Evolutionary conservation across 2,329 filamentous ascomycete species (phyloP), one percentile per base, ranked within the genome.

Genomic region (Sarocladium kiliense): DNA sequence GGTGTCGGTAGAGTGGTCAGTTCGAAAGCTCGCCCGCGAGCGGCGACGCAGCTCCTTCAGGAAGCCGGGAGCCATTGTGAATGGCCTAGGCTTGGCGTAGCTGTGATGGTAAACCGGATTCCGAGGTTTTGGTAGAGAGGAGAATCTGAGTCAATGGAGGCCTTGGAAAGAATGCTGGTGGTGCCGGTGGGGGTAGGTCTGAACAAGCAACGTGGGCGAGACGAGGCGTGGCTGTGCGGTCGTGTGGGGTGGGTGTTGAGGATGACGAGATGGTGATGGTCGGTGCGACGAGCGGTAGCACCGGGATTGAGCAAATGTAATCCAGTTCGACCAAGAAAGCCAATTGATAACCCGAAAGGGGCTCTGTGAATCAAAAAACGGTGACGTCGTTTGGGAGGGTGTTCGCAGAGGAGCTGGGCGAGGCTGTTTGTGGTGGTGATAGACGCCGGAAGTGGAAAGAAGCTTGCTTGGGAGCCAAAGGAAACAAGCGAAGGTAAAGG

Each of bases 11-110:
- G 84, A 83, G 58, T 77, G 78, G 39, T 81, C 80, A 49, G 83
- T 85, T 57, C 81, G 84, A 72, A 91, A 87, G 75, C 85, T 91
- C 58, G 85, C 81, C 69, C 79, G 86, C 56, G 89, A 94, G 63
- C 87, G 86, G 63, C 89, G 84, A 63, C 89, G 87, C 56, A 96
- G 73, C 66, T 87, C 85, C 71, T 84, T 89, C 64, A 82, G 34
- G 30, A 53, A 53, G 32, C 36, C 36, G 32, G 50, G 50, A 26
- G 50, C 50, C 50, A 53, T 53, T 19, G 30, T 18, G 30, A 21
- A 9, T 36, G 25, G 26, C 44, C 10, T 16, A 12, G 25, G 5
- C 14, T 49, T n/a, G 6, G 12, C 12, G 19, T n/a, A n/a, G 5
- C 4, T 10, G 14, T 30, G 44, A 49, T n/a, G 4, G 7, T 25